Conservation (phyloP, 805 yeast species). For the Monosporozyma siamensis region DNA sequence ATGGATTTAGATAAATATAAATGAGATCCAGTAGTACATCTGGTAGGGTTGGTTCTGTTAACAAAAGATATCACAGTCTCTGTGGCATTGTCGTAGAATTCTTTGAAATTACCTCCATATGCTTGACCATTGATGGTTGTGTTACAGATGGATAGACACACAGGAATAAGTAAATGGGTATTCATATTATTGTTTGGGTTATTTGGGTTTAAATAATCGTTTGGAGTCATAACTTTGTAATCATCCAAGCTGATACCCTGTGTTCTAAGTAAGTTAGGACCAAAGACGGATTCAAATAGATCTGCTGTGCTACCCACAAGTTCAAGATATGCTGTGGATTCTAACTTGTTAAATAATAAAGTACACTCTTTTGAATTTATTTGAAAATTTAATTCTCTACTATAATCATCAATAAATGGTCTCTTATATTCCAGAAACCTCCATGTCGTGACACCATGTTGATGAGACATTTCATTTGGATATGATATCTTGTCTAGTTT, state of each 20-base stretch:
- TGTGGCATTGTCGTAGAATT: background rate
- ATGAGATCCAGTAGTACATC: constrained; percentile 9
- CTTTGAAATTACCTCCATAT: background rate
- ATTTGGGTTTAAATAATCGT: background rate
- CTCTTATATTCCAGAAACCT: constrained; percentile 33
- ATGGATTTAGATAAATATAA: constrained; percentile 15
- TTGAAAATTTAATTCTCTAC: constrained; percentile 37
- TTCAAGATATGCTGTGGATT: constrained; percentile 17
- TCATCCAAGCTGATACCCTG: constrained; percentile 5
- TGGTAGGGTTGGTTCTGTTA: constrained; percentile 3
- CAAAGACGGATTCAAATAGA: constrained; percentile 13
- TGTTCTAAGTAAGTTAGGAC: constrained; percentile 4
- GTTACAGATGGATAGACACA: background rate
- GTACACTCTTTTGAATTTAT: constrained; percentile 27
- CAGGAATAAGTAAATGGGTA: background rate
- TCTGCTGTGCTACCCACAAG: constrained; percentile 12
- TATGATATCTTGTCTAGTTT: background rate
- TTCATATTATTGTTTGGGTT: background rate
- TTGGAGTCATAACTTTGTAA: background rate
- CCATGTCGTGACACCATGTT: constrained; percentile 6
- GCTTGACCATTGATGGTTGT: background rate
- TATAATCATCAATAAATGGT: constrained; percentile 35
- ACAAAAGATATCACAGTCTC: constrained; percentile 16
- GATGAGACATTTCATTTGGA: background rate
- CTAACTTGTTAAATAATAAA: constrained; percentile 26